phyloP scores from a whole-genome alignment of 2,329 filamentous ascomycete species.

The Ampelomyces quisqualis region DNA sequence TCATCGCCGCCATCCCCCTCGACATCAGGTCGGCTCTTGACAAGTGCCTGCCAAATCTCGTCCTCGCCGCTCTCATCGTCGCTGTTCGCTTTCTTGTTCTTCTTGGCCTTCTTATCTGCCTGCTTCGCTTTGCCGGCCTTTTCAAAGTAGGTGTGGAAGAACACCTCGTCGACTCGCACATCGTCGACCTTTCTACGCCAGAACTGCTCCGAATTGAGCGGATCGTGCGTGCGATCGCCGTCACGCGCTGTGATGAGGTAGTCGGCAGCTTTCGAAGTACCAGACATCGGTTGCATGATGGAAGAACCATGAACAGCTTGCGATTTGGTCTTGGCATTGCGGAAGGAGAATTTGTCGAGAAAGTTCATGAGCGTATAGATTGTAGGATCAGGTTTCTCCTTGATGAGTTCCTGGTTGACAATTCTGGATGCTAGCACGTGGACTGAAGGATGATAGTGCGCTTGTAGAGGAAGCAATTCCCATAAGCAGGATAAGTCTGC shows the following conservation, averaged over 20 bases:
- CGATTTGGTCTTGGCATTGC: constrained; percentile 73
- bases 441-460: constrained; percentile 92
- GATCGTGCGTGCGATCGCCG: constrained; percentile 59
- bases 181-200: constrained; percentile 89
- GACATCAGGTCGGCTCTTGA: constrained; percentile 75
- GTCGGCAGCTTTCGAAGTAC: constrained; percentile 59
- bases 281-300: constrained; percentile 92
- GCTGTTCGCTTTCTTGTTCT: constrained; percentile 48
- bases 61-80: constrained; percentile 64
- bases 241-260: constrained; percentile 63
- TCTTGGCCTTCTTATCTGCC: constrained; percentile 59
- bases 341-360: constrained; percentile 97
- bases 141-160: constrained; percentile 97
- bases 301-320: constrained; percentile 70
- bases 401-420: constrained; percentile 67
- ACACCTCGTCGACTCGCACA: constrained; percentile 86
- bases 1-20: constrained; percentile 65
- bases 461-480: constrained; percentile 79
- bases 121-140: constrained; percentile 58
- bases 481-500: constrained; percentile 92
- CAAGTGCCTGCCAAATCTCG: constrained; percentile 89
- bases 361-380: constrained; percentile 93
- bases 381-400: constrained; percentile 85
- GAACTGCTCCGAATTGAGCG: constrained; percentile 85
- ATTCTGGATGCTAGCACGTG: constrained; percentile 76